phyloP scores from a whole-genome alignment of 2,329 filamentous ascomycete species.

The Beauveria medogensis region DNA sequence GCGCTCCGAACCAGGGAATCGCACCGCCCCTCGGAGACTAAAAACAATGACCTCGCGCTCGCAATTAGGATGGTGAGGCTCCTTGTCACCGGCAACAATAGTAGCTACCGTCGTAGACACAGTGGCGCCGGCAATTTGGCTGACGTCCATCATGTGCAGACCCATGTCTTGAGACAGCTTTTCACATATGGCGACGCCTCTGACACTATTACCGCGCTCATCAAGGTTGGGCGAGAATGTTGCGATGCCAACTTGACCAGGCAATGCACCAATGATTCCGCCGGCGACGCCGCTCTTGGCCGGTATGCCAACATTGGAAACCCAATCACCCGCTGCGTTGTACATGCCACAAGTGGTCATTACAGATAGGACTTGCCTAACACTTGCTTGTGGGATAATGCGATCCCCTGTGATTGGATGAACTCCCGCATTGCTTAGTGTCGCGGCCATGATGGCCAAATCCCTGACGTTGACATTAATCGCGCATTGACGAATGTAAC shows the following conservation, averaged over 20 bases:
- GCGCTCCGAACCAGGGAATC: slow-evolving; percentile 26
- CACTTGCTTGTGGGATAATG: slow-evolving; percentile 28
- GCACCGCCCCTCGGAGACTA: slow-evolving; percentile 24
- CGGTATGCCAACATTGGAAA: slow-evolving; percentile 29
- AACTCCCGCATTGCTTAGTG: slow-evolving; percentile 28
- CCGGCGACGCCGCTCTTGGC: slow-evolving; percentile 29
- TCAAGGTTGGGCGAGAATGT: slow-evolving; percentile 25
- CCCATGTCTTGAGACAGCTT: slow-evolving; percentile 25
- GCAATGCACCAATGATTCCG: slow-evolving; percentile 25
- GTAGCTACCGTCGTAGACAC: slow-evolving; percentile 23
- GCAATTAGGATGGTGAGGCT: slow-evolving; percentile 20
- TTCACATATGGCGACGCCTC: slow-evolving; percentile 25
- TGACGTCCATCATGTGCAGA: slow-evolving; percentile 28
- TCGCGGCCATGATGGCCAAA: slow-evolving; percentile 32
- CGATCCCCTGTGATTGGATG: slow-evolving; percentile 25
- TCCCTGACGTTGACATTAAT: slow-evolving; percentile 34
- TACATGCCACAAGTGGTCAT: slow-evolving; percentile 37
- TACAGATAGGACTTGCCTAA: slow-evolving; percentile 31
- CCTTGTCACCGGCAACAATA: slow-evolving; percentile 19
- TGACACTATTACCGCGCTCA: slow-evolving; percentile 25
- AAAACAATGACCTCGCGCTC: slow-evolving; percentile 24
- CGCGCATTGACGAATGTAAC: slow-evolving; percentile 32
- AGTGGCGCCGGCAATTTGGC: slow-evolving; percentile 23
- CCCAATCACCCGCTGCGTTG: slow-evolving; percentile 31
- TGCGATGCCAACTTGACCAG: slow-evolving; percentile 24